Percentiles rank a stretch among this genome's conserved stretches.
Evolutionary conservation across 1,284 basidiomycete genomes (phyloP).

Genomic region (Anthracocystis walkeri): DNA sequence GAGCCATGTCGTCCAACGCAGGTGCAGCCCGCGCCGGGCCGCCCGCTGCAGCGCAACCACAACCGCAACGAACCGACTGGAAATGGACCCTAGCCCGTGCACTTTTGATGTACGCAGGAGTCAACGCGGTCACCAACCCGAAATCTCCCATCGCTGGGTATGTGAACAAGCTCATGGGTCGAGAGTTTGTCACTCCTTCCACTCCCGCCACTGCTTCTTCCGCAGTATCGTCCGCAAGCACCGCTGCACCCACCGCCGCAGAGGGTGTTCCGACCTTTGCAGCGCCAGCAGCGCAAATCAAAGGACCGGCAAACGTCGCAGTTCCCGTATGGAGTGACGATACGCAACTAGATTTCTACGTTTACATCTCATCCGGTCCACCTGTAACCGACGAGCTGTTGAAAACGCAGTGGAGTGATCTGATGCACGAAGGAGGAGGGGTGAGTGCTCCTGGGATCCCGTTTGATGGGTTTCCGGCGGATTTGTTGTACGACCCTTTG

Average conservation of each 20-base stretch:
- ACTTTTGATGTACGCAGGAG: conserved; percentile 41
- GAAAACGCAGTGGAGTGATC: conserved; percentile 45
- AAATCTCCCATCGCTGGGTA: conserved; percentile 33
- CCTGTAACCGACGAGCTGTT: conserved; percentile 28
- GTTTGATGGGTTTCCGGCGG: conserved; percentile 28
- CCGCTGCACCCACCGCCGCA: neutral
- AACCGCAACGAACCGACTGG: conserved; percentile 41
- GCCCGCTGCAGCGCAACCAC: neutral
- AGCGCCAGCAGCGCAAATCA: conserved; percentile 8
- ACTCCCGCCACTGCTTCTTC: neutral
- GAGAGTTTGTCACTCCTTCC: conserved; percentile 1
- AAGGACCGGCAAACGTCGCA: conserved; percentile 34
- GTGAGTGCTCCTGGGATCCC: conserved; percentile 25
- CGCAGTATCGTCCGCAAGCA: neutral
- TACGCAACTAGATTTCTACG: conserved; percentile 48
- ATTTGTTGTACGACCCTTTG: conserved; percentile 39
- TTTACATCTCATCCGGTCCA: conserved; percentile 42
- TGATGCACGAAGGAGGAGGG: conserved; percentile 32
- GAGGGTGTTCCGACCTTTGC: neutral
- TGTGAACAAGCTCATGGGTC: conserved; percentile 32
- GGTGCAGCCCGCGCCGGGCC: conserved; percentile 5
- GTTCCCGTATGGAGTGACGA: conserved; percentile 39
- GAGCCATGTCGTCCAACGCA: conserved; percentile 16
- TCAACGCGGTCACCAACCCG: conserved; percentile 43
- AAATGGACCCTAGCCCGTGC: conserved; percentile 41